Base-by-base conservation (phyloP, 805 yeast species). In the Yamadazyma paraphyllophila region DNA sequence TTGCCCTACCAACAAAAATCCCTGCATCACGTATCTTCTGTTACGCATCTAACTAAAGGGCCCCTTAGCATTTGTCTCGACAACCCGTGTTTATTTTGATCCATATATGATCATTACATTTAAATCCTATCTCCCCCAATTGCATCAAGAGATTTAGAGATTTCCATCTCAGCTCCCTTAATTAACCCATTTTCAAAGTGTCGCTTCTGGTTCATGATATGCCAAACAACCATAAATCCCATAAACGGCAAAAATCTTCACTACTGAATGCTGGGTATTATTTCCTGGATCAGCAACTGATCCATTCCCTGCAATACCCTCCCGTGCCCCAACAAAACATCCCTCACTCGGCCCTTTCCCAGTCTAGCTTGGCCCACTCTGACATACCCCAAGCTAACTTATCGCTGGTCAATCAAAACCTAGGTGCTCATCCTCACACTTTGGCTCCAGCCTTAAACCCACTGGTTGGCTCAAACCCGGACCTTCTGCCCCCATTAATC, bases 231-330 rank as follows among this genome's bases (percentile, higher is more conserved):
- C 36, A 50, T 46, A 52, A 53, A 47, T 42, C 63, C 13, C 72
- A 67, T 52, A 67, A 67, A 51, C 69, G 72, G 44, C 71, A 66
- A 56, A 67, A 67, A 48, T 63, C 68, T 45, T 63, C 66, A 16
- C 39, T 61, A 17, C 64, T 58, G 65, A 63, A 58, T 50, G 50
- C 57, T 8, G 61, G 62, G 29, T 65, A 60, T 48, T 66, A 62
- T 48, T 62, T 59, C 47, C 52, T 53, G 10, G 51, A 45, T 30
- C 40, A 36, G 20, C 33, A 35, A 15, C 16, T 12, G 36, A 31
- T 13, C 13, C 13, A 20, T 24, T 33, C 14, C 48, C 39, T 31
- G 17, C 36, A 20, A 49, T 39, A 12, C 26, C 34, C 48, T 12
- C 34, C n/a, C 13, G 17, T 10, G 8, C 32, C 39, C 29, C 39